Evolutionary conservation across 2,329 filamentous ascomycete genomes (phyloP), one percentile per base, ranked within the genome.

Genomic region (Fusarium sp.): DNA sequence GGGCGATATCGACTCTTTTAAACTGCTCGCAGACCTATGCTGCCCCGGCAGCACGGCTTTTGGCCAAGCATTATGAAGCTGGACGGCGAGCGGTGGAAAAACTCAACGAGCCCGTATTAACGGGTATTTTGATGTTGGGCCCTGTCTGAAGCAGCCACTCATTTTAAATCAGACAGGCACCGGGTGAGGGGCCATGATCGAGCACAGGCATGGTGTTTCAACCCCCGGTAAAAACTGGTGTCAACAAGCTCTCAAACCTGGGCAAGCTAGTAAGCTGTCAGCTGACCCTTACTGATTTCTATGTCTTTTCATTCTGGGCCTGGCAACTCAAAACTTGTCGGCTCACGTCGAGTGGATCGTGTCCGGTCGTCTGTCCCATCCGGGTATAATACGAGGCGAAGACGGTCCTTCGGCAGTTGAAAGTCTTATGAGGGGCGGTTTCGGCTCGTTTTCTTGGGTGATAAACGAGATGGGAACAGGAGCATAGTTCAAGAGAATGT

Each of bases 171-270:
- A 71, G 59, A 69, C 68, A 58, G 58, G 28, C 22, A 60, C 65
- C 55, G 55, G 64, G 58, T 54, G 70, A 72, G 66, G 58, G 53
- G 53, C 48, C 58, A 53, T 50, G 63, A 64, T 52, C 52, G 20
- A 53, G 52, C 60, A 57, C 53, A 61, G 71, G 52, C 58, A 51
- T 60, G 60, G 34, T 55, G 72, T 74, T 74, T 73, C 72, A 73
- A 62, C 42, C 64, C 69, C 56, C 17, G 51, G 63, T 58, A 54
- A 43, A 28, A 39, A n/a, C 44, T 58, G 50, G 66, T 60, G 43
- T 56, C 26, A 40, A 50, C 8, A 18, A 26, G 36, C 31, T 34
- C 22, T 7, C 49, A 55, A 44, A 31, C 52, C 59, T 42, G 17
- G 33, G 38, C 14, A 44, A 46, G 45, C 44, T 45, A 48, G 7